Conservation (phyloP, 257 asterid species). For the Primulina eburnea region DNA sequence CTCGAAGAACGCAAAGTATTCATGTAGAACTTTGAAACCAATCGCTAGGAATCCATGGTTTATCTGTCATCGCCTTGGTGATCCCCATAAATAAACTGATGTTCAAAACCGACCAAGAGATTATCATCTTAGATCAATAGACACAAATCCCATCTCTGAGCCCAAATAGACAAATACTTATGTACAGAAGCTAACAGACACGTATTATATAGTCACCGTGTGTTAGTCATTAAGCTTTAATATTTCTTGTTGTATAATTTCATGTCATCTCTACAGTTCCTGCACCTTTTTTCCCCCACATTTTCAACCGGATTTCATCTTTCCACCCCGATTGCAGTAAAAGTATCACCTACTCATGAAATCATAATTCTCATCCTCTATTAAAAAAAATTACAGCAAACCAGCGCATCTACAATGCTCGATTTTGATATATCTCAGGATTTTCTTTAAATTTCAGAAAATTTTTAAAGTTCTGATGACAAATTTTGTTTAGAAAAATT, state of each 20-base stretch:
- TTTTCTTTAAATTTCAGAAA: not conserved
- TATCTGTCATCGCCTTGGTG: not conserved
- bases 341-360: not conserved
- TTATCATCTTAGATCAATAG: not conserved
- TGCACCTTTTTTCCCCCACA: not conserved
- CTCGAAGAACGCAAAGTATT: not conserved
- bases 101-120: not conserved
- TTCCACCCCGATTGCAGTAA: not conserved
- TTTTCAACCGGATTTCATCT: not conserved
- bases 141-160: not conserved
- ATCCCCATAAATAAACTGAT: not conserved
- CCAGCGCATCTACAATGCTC: not conserved
- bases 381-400: not conserved
- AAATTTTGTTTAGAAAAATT: not conserved
- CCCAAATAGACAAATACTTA: not conserved
- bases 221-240: not conserved
- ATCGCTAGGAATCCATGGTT: not conserved
- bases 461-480: not conserved
- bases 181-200: not conserved
- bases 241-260: not conserved
- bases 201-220: not conserved
- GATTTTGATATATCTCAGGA: not conserved
- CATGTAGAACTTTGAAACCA: slow-evolving; percentile 11
- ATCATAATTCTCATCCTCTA: not conserved
- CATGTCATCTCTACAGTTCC: not conserved